Base-by-base conservation (phyloP, 2,329 filamentous ascomycete genomes). In the Sclerotiophoma versabilis region DNA sequence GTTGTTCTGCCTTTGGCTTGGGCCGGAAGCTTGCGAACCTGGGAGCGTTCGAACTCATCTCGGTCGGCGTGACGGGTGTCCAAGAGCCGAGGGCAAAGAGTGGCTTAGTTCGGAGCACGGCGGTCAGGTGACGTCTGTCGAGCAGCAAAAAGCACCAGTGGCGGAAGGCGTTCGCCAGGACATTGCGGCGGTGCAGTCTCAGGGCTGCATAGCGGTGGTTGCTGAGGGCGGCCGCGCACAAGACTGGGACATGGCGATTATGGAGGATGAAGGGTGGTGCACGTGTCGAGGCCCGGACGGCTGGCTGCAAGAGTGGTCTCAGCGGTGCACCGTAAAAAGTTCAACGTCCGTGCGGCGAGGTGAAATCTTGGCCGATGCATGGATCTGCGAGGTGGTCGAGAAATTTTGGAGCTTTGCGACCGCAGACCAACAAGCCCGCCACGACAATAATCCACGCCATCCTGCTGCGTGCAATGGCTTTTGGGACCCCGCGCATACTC, bases 21-120 rank as follows among this genome's bases (percentile, higher is more conserved):
- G 83, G 84, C 62, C 83, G 87, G 78, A 93, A 93, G 59, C 90
- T 93, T 17, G 85, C 80, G 68, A 93, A 93, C 64, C 87, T 91
- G 9, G 90, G 90, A 19, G 89, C 79, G 33, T 65, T 63, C 6
- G 69, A 55, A 42, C 58, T 58, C 69, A 72, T 74, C n/a, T n/a
- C n/a, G n/a, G n/a, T 23, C 11, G 2, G 27, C 27, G 37, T 37
- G 29, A 7, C 22, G 6, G n/a, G n/a, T 34, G 23, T 26, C 25
- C 5, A 5, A 12, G 10, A 3, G 19, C 12, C 3, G 19, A 17
- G 9, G n/a, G n/a, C n/a, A n/a, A n/a, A n/a, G 25, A 9, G 9
- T 5, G 25, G 25, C 25, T 9, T 26, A 26, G 25, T 5, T 26
- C 5, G n/a, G n/a, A n/a, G n/a, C n/a, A n/a, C n/a, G n/a, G n/a